These are phyloP conservation scores for Elasticomyces elasticus DNA, from an alignment of 495 filamentous ascomycete genomes.

Conservation along the genomic window DNA sequence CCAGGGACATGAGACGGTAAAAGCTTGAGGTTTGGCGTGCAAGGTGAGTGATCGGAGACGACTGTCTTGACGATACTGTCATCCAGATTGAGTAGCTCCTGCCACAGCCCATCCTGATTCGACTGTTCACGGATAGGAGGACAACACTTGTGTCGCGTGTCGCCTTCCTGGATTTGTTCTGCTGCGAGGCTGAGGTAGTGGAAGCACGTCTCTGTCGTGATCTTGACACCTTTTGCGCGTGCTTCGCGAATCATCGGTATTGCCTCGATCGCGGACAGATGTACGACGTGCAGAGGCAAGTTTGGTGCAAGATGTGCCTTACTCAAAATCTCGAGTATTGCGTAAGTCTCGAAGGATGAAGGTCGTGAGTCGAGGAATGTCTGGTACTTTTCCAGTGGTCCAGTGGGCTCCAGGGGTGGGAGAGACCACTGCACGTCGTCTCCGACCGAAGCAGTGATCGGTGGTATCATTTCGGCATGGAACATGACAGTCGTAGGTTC, in stretches of 20 bases:
- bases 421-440: conserved; percentile 64
- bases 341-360: conserved; percentile 81
- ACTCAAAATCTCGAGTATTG: conserved; percentile 75
- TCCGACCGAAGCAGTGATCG: conserved; percentile 69
- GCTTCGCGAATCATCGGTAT: conserved; percentile 80
- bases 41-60: conserved; percentile 94
- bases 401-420: conserved; percentile 63
- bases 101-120: conserved; percentile 87
- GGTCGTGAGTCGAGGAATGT: conserved; percentile 92
- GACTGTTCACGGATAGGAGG: conserved; percentile 76
- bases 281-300: conserved; percentile 87
- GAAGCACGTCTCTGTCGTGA: conserved; percentile 97
- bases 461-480: conserved; percentile 95
- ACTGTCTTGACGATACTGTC: conserved; percentile 83
- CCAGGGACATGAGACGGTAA: conserved; percentile 55
- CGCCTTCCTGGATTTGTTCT: conserved; percentile 76
- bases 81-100: conserved; percentile 33
- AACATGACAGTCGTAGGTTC: conserved; percentile 89
- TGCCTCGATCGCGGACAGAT: conserved; percentile 85
- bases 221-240: conserved; percentile 66
- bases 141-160: conserved; percentile 96
- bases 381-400: conserved; percentile 67
- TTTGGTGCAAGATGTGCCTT: conserved; percentile 71
- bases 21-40: conserved; percentile 87
- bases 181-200: conserved; percentile 91